Percentiles rank a stretch among this genome's conserved stretches.
phyloP scores from a whole-genome alignment of 257 asterid genomes.

The Solanum piurae region DNA sequence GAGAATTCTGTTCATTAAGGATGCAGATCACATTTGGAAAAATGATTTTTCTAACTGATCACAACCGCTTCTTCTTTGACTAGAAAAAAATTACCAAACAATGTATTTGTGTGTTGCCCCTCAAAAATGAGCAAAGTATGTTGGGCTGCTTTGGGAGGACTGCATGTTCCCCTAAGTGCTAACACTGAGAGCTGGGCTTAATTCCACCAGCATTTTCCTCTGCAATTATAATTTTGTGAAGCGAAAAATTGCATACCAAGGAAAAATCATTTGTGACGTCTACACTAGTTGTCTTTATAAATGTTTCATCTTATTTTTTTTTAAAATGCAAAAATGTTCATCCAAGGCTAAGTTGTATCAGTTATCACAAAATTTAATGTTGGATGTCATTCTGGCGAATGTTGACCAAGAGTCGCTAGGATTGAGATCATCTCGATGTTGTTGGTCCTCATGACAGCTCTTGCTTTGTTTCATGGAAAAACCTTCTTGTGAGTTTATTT shows the following conservation, averaged over 20 bases:
- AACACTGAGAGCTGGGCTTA: neutral
- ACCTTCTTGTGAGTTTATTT: neutral
- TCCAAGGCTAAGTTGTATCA: neutral
- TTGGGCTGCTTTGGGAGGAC: neutral
- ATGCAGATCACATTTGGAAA: neutral
- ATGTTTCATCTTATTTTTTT: neutral
- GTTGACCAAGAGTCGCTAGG: neutral
- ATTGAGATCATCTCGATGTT: neutral
- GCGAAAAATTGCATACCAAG: neutral
- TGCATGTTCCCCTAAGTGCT: neutral
- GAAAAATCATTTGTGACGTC: neutral
- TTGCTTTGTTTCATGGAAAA: neutral
- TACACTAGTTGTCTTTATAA: neutral
- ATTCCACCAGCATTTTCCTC: neutral
- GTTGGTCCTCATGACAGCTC: neutral
- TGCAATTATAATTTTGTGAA: neutral
- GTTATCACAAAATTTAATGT: neutral
- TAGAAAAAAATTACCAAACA: neutral
- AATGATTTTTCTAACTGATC: neutral
- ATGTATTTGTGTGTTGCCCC: neutral
- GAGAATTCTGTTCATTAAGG: neutral
- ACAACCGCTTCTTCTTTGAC: neutral
- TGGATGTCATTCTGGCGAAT: neutral
- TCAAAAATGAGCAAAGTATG: neutral
- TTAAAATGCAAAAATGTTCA: neutral